Evolutionary conservation across 2,329 filamentous ascomycete genomes (phyloP), one percentile per base, ranked within the genome.

Genomic region (Metarhizium sp.): DNA sequence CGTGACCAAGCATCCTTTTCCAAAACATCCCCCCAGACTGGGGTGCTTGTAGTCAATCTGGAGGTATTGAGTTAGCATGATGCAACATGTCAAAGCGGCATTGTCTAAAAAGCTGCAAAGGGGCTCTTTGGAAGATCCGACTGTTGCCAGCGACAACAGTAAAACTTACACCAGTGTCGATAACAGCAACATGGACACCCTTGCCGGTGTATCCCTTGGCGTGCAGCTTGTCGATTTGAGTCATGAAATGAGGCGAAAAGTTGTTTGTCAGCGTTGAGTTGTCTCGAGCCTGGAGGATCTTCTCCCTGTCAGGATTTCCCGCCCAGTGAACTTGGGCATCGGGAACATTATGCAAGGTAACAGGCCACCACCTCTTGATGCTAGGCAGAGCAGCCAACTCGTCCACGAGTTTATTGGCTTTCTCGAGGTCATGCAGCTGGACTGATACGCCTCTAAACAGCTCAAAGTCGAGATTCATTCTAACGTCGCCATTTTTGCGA

Each of bases 21-120:
- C 84, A 63, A 85, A 86, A 62, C 83, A 83, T 49, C 82, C 82
- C 11, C 84, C 84, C 0, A 87, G 75, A 29, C 81, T 79, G 2
- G 82, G 80, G 61, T 86, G 83, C 1, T 71, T 76, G 63, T 86
- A 86, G 63, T 87, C 84, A 50, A 84, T 70, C 76, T 78, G 46
- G 14, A 50, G 73, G 62, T 8, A 40, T 4, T n/a, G 5, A n/a
- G 53, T 40, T 36, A 45, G 2, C 30, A 47, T 29, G n/a, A 4
- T 25, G 11, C 30, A 29, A 82, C 25, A 84, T 7, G 10, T 0
- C 32, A 34, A 34, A 7, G 32, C 32, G 32, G 10, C 10, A 34
- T 34, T 11, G 63, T 51, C 11, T 16, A 3, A 40, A 14, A 11
- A 10, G 14, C 8, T 40, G 5, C 8, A 13, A 40, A 40, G 2